These are phyloP conservation scores for Fraxinus baroniana DNA, from an alignment of 305 asterid genomes.

Conservation along the genomic window DNA sequence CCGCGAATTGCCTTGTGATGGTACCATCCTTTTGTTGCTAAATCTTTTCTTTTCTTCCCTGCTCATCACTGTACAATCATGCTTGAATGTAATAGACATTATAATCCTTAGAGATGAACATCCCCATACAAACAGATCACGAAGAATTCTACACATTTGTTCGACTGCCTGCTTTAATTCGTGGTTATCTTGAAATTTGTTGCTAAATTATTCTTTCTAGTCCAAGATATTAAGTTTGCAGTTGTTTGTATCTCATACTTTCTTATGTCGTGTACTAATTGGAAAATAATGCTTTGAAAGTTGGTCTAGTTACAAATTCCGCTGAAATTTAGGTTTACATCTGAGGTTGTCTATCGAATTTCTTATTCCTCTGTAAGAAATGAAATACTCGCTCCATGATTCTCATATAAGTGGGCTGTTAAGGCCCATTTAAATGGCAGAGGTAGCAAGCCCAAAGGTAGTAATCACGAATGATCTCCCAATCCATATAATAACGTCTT, in stretches of 20 bases:
- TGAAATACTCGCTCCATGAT: background rate
- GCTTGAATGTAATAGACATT: background rate
- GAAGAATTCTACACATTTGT: background rate
- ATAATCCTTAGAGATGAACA: background rate
- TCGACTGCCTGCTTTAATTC: background rate
- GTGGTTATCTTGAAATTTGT: background rate
- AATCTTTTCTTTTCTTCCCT: background rate
- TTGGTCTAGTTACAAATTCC: background rate
- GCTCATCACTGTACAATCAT: background rate
- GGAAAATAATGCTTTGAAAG: background rate
- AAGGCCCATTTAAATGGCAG: background rate
- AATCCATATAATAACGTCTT: background rate
- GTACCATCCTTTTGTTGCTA: background rate
- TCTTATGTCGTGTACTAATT: background rate
- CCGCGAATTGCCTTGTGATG: slow-evolving; percentile 9
- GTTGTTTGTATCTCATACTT: background rate
- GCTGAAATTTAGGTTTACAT: background rate
- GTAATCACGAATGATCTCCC: background rate
- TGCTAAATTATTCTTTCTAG: background rate
- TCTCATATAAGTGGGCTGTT: background rate
- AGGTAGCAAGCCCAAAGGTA: background rate
- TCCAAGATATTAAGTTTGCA: background rate
- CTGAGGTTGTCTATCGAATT: background rate
- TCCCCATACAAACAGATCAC: background rate
- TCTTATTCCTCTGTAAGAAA: background rate